Base-by-base conservation (phyloP, 2,329 filamentous ascomycete species). In the Arthroderma uncinatum region DNA sequence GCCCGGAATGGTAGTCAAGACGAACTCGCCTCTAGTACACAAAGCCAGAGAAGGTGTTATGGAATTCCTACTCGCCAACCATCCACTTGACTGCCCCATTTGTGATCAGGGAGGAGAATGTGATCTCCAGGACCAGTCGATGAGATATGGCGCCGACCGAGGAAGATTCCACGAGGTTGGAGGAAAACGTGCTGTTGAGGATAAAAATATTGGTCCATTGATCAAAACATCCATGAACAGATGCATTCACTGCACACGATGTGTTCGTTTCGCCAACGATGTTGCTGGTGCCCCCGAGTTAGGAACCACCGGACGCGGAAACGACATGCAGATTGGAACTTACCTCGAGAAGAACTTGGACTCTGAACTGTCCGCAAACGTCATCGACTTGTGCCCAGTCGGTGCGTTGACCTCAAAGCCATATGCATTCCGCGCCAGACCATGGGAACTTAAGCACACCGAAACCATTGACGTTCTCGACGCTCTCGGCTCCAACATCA, bases 141-240 rank as follows among this genome's bases (percentile, higher is more conserved):
- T 98, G 92, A 83, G 93, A 74, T 98, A 98, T 72, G 93, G 93
- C 68, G 88, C 86, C 62, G 93, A 98, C 76, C 83, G 93, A 71
- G 93, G 93, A 61, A 87, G 93, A 67, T 98, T 98, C 78, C 93
- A 98, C 77, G 93, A 98, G 75, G 76, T 94, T 68, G 85, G 82
- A 57, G 93, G 93, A 75, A 98, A 98, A 82, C 88, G 93, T 78
- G 93, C 90, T 25, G 91, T 96, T 39, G 93, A 98, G 78, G 93
- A 98, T 76, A 98, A 98, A 82, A 97, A 98, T 74, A 96, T 98
- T 68, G 93, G 93, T 36, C 93, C 93, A 56, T 75, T 98, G 65
- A 88, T 98, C 77, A 98, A 98, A 83, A 98, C 93, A 2, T 98
- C 93, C 53, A 98, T 98, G 93, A 98, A 98, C 81, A 83, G 93